These are phyloP conservation scores for Leptomonas pyrrhocoris DNA, from an alignment of 208 protist species.

Conservation along the genomic window DNA sequence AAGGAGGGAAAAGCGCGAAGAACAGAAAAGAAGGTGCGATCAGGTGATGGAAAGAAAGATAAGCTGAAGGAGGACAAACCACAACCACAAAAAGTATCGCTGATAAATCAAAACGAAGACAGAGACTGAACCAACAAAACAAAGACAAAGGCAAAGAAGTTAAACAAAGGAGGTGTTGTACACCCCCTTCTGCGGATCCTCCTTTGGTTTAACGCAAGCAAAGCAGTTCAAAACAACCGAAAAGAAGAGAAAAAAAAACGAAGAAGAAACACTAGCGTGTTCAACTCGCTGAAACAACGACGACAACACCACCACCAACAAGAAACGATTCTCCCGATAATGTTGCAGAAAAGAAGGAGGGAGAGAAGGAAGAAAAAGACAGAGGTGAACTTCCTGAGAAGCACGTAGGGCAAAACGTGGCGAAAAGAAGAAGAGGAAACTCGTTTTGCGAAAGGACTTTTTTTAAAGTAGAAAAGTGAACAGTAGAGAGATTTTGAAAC, in stretches of 20 bases:
- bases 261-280: background rate
- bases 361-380: background rate
- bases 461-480: no score
- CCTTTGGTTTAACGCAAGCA: no score
- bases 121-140: background rate
- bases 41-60: background rate
- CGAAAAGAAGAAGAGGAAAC: background rate
- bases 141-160: conserved; percentile 1
- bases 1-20: background rate
- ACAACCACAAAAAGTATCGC: background rate
- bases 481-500: no score
- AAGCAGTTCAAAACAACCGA: background rate
- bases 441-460: no score
- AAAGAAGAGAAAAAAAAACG: conserved; percentile 5
- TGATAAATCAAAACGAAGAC: conserved; percentile 4
- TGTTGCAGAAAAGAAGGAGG: background rate
- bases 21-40: background rate
- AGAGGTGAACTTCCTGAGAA: background rate
- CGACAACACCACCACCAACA: background rate
- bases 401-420: background rate
- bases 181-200: conserved; percentile 5
- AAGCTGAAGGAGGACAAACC: background rate
- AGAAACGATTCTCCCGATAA: background rate
- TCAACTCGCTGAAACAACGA: no score
- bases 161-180: conserved; percentile 10